A percentile compares a stretch with the other conserved stretches of the same genome.
Evolutionary conservation across 805 yeast genomes (phyloP).

Genomic region (Candida pseudoglaebosa): DNA sequence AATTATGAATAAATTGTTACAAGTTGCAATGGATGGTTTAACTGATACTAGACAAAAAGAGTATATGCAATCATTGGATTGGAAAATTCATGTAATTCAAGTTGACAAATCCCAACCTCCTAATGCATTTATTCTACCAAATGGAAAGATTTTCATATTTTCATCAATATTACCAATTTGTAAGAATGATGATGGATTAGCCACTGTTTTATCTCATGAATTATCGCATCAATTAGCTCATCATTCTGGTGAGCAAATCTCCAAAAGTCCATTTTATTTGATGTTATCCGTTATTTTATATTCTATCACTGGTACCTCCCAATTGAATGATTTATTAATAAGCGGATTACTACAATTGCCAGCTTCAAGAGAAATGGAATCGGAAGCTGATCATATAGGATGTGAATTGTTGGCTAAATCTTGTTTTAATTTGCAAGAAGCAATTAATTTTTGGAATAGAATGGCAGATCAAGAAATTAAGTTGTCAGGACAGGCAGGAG

Average conservation of each 20-base stretch:
- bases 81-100: slow-evolving; percentile 71
- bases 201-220: slow-evolving; percentile 94
- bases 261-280: slow-evolving; percentile 70
- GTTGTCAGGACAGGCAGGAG: slow-evolving; percentile 32
- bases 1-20: slow-evolving; percentile 63
- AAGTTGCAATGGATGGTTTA: slow-evolving; percentile 44
- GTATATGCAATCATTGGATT: slow-evolving; percentile 43
- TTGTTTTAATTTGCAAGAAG: slow-evolving; percentile 76
- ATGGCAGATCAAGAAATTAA: slow-evolving; percentile 51
- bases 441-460: slow-evolving; percentile 76
- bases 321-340: slow-evolving; percentile 49
- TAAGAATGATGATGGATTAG: slow-evolving; percentile 81
- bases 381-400: slow-evolving; percentile 95
- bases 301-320: slow-evolving; percentile 56
- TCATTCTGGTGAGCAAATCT: slow-evolving; percentile 80
- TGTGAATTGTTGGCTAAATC: slow-evolving; percentile 86
- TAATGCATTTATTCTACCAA: slow-evolving; percentile 94
- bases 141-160: slow-evolving; percentile 92
- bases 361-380: slow-evolving; percentile 88
- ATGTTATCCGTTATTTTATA: slow-evolving; percentile 50
- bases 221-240: slow-evolving; percentile 92
- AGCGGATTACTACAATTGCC: slow-evolving; percentile 68
- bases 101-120: slow-evolving; percentile 76
- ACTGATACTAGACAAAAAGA: slow-evolving; percentile 29
- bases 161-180: slow-evolving; percentile 75